Base-by-base conservation (phyloP, 371 early-diverging fungal species). In the Apophysomyces ossiformis region DNA sequence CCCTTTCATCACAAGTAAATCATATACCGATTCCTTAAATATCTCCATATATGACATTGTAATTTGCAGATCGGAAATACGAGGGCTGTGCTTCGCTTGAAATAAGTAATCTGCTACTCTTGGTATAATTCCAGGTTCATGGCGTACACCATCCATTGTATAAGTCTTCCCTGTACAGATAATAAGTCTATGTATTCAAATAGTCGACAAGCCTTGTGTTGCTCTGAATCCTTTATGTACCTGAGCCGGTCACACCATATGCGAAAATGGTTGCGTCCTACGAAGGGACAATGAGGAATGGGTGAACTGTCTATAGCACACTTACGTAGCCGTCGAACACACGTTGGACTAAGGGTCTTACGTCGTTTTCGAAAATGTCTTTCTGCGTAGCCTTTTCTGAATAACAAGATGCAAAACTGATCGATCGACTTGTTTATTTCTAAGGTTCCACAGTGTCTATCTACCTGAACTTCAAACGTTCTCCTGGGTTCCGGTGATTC, bases 241-340 rank as follows among this genome's bases (percentile, higher is more conserved):
- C 73, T 44, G 86, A 83, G 0, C 90, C 91, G 1, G 90, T 91
- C 46, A 87, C 87, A 3, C 93, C 93, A 68, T 92, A 92, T 64
- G 87, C 87, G 64, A 92, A 88, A 47, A 92, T 81, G 4, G 90
- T 90, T 0, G 89, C 79, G 44, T 86, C 74, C 76, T 75, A 64
- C 13, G 5, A 41, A 18, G 56, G 44, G 11, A 12, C n/a, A 45
- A 37, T 15, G 7, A 46, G 47, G 59, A 57, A 18, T 15, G 54
- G 13, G 12, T 43, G 1, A 7, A 7, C 44, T 16, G 37, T 60
- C 9, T 13, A 39, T 3, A 15, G 45, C 12, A 38, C 39, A 63
- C 69, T 57, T 70, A 73, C 78, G 63, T 83, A 64, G 0, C 89
- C 89, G 45, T 67, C 72, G 58, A 87, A 83, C 12, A 86, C 77